Base-by-base conservation (phyloP, 768 basidiomycete genomes). In the Suillus sp. region DNA sequence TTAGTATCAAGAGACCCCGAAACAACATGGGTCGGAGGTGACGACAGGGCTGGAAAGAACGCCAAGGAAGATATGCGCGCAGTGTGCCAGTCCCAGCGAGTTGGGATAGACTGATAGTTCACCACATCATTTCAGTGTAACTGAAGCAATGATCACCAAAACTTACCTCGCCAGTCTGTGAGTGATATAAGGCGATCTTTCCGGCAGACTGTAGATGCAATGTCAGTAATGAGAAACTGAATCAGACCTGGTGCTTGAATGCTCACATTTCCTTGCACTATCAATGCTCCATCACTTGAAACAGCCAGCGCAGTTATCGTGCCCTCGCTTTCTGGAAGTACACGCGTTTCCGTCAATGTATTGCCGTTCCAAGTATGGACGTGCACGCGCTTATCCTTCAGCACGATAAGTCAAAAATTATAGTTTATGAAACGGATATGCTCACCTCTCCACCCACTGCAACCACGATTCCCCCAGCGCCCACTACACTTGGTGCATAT, bases 1-100 rank as follows among this genome's bases (percentile, higher is more conserved):
- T 94, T 86, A 35, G 95, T 96, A 73, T 99, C 96, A n/a, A 96
- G 82, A 22, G 94, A 93, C 13, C 90, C 95, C 4, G 94, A 95
- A 13, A 88, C 95, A 65, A 91, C 84, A 70, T 95, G 87, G 65
- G 82, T 81, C 8, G 88, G 87, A 7, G 84, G 68, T 8, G 91
- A 87, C 87, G 91, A 95, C 1, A 85, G 78, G 20, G 61, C 14
- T 10, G 63, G 59, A 4, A 58, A 61, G 62, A 75, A 75, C 2
- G 72, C 64, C 11, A 99, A 81, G 11, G 92, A 86, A 68, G 89
- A 84, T 64, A 98, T 84, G 34, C 93, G 88, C 0, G 87, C 92
- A 10, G 88, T 82, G 77, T 99, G 96, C 79, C 89, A 86, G 9
- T 91, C 84, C 96, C 96, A 98, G 62, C 87, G 86, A 3, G 87